Base-by-base conservation (phyloP, 345 rosid genomes). In the Lepidium sativum region DNA sequence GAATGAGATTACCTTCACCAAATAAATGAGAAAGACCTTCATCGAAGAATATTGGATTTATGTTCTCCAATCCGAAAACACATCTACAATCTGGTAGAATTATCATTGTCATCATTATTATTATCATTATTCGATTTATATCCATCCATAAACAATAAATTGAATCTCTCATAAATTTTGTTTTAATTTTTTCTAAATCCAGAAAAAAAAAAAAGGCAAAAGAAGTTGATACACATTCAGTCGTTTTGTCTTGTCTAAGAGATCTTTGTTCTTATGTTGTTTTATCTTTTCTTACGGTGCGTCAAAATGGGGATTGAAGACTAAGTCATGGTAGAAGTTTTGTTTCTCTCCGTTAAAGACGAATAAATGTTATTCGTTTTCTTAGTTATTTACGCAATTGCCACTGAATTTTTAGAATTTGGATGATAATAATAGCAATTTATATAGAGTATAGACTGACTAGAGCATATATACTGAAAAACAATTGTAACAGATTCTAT, bases 21-120 rank as follows among this genome's bases (percentile, higher is more conserved):
- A 92, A 89, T 61, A 92, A 85, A 73, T 84, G 89, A 44, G 73
- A 53, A 85, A 81, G 89, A 34, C 91, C 96, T 62, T 89, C 96
- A 13, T 87, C 92, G 63, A 92, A 92, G 52, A 51, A 72, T 59
- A 66, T 66, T 0, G 68, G 72, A 53, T 59, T 72, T 17, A 65
- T 72, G 54, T 72, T 72, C 57, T 72, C 67, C 13, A 72, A 52
- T 14, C 67, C 77, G 29, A 58, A 12, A 59, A 72, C 67, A 44
- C 31, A 15, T 66, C 62, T 65, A 41, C 54, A 66, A 27, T 27
- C 6, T 21, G 53, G 49, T 21, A 47, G 27, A 21, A 54, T 25
- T 32, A 38, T 31, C 51, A 59, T 35, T 43, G 35, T 6, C 32
- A 56, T 18, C n/a, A 20, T 37, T 7, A 37, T 57, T 29, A 64